Base-by-base conservation (phyloP, 768 basidiomycete genomes). In the Suillus americanus region DNA sequence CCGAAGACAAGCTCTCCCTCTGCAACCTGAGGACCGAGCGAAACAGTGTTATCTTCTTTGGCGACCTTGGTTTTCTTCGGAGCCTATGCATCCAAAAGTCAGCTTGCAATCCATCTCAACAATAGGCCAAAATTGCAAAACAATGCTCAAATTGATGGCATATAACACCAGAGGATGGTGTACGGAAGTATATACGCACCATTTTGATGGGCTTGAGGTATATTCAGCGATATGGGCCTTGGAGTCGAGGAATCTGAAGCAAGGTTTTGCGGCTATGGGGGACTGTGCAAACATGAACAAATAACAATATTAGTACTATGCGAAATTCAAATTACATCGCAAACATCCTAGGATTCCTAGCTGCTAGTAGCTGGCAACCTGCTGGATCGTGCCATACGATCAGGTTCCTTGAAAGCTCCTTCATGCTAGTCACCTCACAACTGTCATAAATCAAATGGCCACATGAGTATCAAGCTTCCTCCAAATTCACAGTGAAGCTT, bases 1-100 rank as follows among this genome's bases (percentile, higher is more conserved):
- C 97, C 97, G 75, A 97, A 98, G 50, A 99, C 97, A 73, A 91
- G 89, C 81, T 98, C 95, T 75, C 97, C 95, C 78, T 97, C 95
- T 66, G 90, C 90, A 72, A 96, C 93, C 77, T 98, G 91, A 72
- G 96, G 97, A 69, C 97, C 96, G 79, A 97, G 93, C 62, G 90
- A 89, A 75, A 95, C 93, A 70, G 92, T 86, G 75, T 85, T 86
- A 75, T 93, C 91, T 79, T 93, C 91, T 78, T 87, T 88, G 68
- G 83, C 84, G 67, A 81, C 88, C 80, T 90, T 92, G 77, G 79
- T 81, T 84, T 90, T 91, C 81, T 91, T 94, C 77, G 92, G 92
- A 68, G 92, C 81, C 92, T 94, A 81, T 64, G 71, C 83, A 88
- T 88, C 87, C 81, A 67, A 57, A 65, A 20, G 78, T 84, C 77